A percentile compares a stretch with the other conserved stretches of the same genome.
Conservation (phyloP, 2,329 filamentous ascomycete genomes). For the Cercospora sp. region DNA sequence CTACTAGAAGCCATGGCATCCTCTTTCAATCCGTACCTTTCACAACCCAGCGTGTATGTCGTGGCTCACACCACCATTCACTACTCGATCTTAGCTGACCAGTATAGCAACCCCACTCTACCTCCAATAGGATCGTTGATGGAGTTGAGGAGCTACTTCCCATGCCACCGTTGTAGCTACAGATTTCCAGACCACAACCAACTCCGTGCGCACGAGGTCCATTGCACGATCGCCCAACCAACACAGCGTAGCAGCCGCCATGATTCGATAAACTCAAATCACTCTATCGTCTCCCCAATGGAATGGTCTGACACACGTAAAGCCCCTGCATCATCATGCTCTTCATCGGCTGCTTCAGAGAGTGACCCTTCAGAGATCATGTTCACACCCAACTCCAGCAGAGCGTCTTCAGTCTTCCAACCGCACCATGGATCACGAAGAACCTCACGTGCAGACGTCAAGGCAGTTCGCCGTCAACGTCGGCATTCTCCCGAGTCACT, state of each 20-base stretch:
- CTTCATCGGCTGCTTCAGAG: slow-evolving; percentile 12
- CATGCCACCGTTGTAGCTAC: slow-evolving; percentile 1
- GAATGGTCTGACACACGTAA: not conserved
- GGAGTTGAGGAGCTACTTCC: not conserved
- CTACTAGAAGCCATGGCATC: not conserved
- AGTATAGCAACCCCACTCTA: slow-evolving; percentile 3
- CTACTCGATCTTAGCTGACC: not conserved
- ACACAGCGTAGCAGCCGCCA: not conserved
- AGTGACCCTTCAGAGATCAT: slow-evolving; percentile 17
- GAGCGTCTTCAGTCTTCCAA: slow-evolving; percentile 14
- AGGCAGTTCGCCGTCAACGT: not conserved
- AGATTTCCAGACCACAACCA: not conserved
- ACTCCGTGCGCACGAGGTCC: not conserved
- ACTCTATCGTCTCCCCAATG: not conserved
- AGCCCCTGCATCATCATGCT: slow-evolving; percentile 10
- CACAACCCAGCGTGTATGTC: slow-evolving; percentile 1
- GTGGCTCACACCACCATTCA: not conserved
- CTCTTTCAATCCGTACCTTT: slow-evolving; percentile 3
- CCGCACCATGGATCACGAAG: not conserved
- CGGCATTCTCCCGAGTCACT: not conserved
- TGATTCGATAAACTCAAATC: slow-evolving; percentile 9
- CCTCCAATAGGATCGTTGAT: slow-evolving; percentile 5
- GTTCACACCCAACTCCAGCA: slow-evolving; percentile 20
- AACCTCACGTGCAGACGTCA: slow-evolving; percentile 3
- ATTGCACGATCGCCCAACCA: not conserved